A percentile compares a stretch with the other conserved stretches of the same genome.
These are phyloP conservation scores for Omphalotus olearius DNA, from an alignment of 1,284 basidiomycete genomes.

Conservation along the genomic window DNA sequence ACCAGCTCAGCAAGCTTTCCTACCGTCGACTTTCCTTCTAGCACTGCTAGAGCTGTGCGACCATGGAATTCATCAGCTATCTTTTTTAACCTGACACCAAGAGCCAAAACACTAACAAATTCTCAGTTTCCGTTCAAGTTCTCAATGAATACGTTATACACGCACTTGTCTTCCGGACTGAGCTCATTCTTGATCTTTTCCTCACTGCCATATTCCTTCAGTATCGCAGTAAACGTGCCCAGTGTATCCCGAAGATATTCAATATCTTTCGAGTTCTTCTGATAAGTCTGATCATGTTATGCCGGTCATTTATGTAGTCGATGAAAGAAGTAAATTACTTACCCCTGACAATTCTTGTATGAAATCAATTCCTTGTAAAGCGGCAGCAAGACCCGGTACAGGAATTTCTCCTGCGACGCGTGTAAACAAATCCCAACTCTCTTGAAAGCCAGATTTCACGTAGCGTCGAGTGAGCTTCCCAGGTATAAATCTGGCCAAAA, in stretches of 20 bases:
- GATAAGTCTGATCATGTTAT: not conserved
- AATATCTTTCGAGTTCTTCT: not conserved
- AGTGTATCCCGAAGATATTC: not conserved
- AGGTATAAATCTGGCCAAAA: too few species aligned
- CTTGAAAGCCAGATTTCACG: not conserved
- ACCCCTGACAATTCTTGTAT: not conserved
- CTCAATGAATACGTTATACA: too few species aligned
- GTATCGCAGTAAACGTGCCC: not conserved
- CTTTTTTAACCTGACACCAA: not conserved
- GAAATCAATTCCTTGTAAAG: conserved; percentile 1
- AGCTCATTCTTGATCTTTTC: not conserved
- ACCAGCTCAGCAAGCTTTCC: conserved; percentile 1
- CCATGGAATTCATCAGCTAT: conserved; percentile 1
- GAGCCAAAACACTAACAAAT: not conserved
- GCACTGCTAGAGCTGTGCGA: not conserved
- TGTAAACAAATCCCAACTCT: conserved; percentile 2
- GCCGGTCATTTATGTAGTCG: not conserved
- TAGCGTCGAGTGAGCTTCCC: not conserved
- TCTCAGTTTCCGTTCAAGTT: too few species aligned
- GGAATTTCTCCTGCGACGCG: conserved; percentile 1
- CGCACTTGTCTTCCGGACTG: too few species aligned
- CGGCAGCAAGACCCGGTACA: not conserved
- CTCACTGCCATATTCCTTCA: not conserved
- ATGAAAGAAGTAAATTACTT: not conserved
- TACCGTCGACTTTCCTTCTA: too few species aligned